Evolutionary conservation across 2,329 filamentous ascomycete species (phyloP), one percentile per base, ranked within the genome.

Genomic region (Colletotrichum caudatum): DNA sequence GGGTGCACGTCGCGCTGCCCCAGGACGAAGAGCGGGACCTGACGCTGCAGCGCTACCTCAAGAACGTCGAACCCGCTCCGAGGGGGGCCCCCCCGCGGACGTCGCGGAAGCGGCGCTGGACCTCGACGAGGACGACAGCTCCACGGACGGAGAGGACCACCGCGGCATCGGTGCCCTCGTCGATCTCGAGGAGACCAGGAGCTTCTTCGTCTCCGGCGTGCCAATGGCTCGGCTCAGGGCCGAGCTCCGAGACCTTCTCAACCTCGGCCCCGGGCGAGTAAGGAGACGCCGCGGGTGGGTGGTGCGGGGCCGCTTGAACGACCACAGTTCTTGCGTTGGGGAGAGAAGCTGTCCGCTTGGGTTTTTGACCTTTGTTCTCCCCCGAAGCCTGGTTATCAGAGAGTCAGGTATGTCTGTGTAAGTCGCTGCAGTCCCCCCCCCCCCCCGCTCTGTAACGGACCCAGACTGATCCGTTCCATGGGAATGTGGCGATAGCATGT

Each of bases 161-260:
- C 11, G 44, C 3, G 0, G 14, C n/a, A 44, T 8, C 1, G 0
- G 14, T 1, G 1, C 7, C 0, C 57, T 61, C 2, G 14, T 37
- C 20, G 46, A 54, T 46, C 64, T 66, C 20, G 26, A 61, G 0
- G 26, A 61, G 8, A 14, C 56, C 0, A 66, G 1, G 29, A 61
- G 48, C 37, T 66, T 41, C 18, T 61, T 66, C 3, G 9, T 29
- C 1, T 66, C 64, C 37, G 64, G 56, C 35, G 1, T 0, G 1
- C 37, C 56, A 2, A 14, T 66, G 0, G 14, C 9, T 0, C 12
- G 11, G 1, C 46, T 66, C 16, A 35, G 16, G 46, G 1, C 56
- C 7, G 23, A 66, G 20, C 54, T 54, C 2, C 56, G 12, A 46
- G 20, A 61, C 0, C 54, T 46, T 16, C 64, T 66, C 20, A 16